Conservation (phyloP, 2,329 filamentous ascomycete species). For the Cladophialophora chaetospira region DNA sequence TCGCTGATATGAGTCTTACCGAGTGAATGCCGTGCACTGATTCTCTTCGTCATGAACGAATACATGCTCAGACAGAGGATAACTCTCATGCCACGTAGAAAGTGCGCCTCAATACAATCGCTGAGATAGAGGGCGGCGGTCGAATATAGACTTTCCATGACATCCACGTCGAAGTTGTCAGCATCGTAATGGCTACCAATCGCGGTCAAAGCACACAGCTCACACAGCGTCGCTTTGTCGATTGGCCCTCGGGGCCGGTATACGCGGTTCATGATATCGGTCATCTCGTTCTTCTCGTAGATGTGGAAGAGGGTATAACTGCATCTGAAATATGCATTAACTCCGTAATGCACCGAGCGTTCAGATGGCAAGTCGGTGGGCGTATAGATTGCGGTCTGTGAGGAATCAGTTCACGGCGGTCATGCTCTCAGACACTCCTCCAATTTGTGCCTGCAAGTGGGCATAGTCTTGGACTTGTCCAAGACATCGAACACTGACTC, state of each 20-base stretch:
- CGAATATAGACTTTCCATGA: conserved; percentile 10
- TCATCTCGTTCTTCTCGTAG: conserved; percentile 14
- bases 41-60: conserved; percentile 17
- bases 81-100: conserved; percentile 17
- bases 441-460: not conserved
- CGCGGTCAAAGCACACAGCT: conserved; percentile 16
- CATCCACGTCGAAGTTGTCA: not conserved
- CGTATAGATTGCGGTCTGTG: conserved; percentile 10
- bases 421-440: not conserved
- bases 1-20: not conserved
- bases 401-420: not conserved
- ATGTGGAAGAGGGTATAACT: conserved; percentile 18
- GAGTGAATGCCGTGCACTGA: conserved; percentile 12
- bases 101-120: conserved; percentile 18
- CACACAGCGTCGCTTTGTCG: conserved; percentile 17
- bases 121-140: conserved; percentile 16
- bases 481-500: not conserved
- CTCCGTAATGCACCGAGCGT: conserved; percentile 3
- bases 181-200: conserved; percentile 18
- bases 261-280: conserved; percentile 5
- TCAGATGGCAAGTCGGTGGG: conserved; percentile 10
- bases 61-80: conserved; percentile 17
- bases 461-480: not conserved
- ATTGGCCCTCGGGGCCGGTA: conserved; percentile 13
- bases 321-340: conserved; percentile 13